Conservation (phyloP, 2,329 filamentous ascomycete genomes). For the Escovopsis sp. region DNA sequence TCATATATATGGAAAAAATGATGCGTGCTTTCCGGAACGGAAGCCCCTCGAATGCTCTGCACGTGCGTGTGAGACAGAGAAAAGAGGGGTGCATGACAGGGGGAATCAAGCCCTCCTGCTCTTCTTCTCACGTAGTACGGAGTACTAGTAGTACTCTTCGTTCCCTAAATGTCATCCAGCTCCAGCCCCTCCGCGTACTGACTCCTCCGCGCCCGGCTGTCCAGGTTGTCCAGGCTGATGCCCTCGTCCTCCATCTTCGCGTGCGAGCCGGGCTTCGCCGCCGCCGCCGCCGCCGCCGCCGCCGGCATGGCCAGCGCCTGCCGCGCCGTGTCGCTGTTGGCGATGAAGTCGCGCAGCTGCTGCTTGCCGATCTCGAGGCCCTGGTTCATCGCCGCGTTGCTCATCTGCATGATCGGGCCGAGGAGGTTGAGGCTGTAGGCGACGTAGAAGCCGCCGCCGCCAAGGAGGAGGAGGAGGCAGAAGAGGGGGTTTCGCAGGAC, state of each 20-base stretch:
- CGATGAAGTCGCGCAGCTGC: conserved; percentile 76
- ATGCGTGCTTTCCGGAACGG: too few relatives aligned
- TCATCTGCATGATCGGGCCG: conserved; percentile 91
- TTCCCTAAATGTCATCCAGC: conserved; percentile 45
- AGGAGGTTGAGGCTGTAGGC: conserved; percentile 91
- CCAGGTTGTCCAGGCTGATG: conserved; percentile 44
- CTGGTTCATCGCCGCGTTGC: conserved; percentile 73
- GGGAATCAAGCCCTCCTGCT: too few relatives aligned
- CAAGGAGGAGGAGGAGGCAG: conserved; percentile 73
- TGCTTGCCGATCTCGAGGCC: conserved; percentile 85
- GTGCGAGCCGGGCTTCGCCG: too few relatives aligned
- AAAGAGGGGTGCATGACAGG: too few relatives aligned
- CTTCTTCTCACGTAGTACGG: too few relatives aligned
- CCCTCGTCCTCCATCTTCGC: conserved; percentile 21
- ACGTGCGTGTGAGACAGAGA: not conserved
- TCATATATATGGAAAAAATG: not conserved
- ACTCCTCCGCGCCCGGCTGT: conserved; percentile 40
- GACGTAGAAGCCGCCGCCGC: conserved; percentile 65
- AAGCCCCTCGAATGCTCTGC: too few relatives aligned
- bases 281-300: conserved; percentile 7
- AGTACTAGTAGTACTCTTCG: not conserved
- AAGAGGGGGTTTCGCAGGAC: conserved; percentile 88
- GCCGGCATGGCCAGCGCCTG: conserved; percentile 68
- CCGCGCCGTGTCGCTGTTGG: conserved; percentile 69
- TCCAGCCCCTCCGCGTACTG: conserved; percentile 38